Evolutionary conservation across 2,329 filamentous ascomycete genomes (phyloP), one percentile per base, ranked within the genome.

Genomic region (Catunica adiposa): DNA sequence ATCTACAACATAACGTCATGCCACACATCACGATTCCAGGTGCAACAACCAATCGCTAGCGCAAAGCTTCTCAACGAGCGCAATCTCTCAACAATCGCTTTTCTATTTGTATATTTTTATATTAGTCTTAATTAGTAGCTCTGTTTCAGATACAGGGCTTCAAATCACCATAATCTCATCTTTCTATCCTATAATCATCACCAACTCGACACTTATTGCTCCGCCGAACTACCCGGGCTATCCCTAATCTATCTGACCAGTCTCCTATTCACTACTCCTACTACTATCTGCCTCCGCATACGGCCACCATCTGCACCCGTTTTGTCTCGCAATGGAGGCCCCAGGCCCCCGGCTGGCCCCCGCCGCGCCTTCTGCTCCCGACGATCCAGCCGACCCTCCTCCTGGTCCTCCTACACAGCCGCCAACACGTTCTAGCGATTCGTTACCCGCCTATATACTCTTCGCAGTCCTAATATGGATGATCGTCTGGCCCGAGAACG

Each of bases 391-490:
- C 3, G 44, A 14, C n/a, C 37, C 50, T 15, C 15, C 52, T n/a
- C 51, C 42, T 17, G 29, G 34, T 31, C 23, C 55, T 15, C 22
- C 50, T 9, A 51, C 56, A 15, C 40, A 47, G 22, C 31, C 29
- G 7, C 47, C 51, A 9, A 25, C 34, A 25, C 48, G 53, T 8
- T 34, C 31, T 11, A 53, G 50, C 22, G 47, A 58, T 34, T 58
- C 56, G 14, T 54, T 55, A 15, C 56, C 56, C 5, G 53, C 53
- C 22, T 58, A 53, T 26, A 37, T 55, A 2, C 31, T 58, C 6
- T 34, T 58, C 15, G 53, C 42, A 11, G 53, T 58, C 3, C 29
- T 58, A 22, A 52, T 58, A 53, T 58, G 56, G 56, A 48, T 58
- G 15, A 58, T 58, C 8, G 25, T 58, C 20, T 53, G 47, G n/a